These are phyloP conservation scores for Hygrocybe coccinea DNA, from an alignment of 768 basidiomycete genomes.

Conservation along the genomic window DNA sequence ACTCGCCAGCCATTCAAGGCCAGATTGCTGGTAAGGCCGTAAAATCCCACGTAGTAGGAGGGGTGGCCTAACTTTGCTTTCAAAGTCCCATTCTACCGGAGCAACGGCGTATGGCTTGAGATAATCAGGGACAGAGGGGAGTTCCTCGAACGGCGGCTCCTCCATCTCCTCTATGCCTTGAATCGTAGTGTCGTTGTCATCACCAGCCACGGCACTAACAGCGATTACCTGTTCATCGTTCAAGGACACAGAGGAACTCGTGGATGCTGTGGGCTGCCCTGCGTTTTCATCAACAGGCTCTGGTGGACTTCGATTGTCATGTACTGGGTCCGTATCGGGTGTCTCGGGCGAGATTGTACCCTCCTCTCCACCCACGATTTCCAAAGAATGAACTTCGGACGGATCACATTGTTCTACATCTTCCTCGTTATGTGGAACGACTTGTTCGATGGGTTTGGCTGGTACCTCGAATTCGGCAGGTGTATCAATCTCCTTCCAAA, in stretches of 20 bases:
- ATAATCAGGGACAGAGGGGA: slow-evolving; percentile 44
- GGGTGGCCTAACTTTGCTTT: slow-evolving; percentile 55
- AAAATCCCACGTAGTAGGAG: slow-evolving; percentile 80
- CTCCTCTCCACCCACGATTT: too few relatives aligned
- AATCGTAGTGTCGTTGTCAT: slow-evolving; percentile 2
- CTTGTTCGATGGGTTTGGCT: neutral
- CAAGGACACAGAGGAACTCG: neutral
- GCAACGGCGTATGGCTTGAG: slow-evolving; percentile 68
- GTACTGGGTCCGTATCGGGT: too few relatives aligned
- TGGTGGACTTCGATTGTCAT: neutral
- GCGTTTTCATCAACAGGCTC: too few relatives aligned
- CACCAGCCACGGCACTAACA: slow-evolving; percentile 5
- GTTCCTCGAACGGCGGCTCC: slow-evolving; percentile 32
- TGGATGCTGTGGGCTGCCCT: too few relatives aligned
- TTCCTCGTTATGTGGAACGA: neutral
- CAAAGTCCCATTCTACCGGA: slow-evolving; percentile 61
- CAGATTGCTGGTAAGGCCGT: slow-evolving; percentile 89
- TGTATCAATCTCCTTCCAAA: neutral
- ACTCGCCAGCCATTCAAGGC: slow-evolving; percentile 90
- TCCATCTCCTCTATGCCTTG: slow-evolving; percentile 30
- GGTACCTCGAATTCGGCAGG: neutral
- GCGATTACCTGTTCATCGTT: neutral
- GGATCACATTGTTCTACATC: neutral
- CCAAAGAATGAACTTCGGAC: too few relatives aligned
- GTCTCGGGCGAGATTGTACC: too few relatives aligned